These are phyloP conservation scores for Hypoxylon sp. DNA, from an alignment of 2,329 filamentous ascomycete species.

Conservation along the genomic window DNA sequence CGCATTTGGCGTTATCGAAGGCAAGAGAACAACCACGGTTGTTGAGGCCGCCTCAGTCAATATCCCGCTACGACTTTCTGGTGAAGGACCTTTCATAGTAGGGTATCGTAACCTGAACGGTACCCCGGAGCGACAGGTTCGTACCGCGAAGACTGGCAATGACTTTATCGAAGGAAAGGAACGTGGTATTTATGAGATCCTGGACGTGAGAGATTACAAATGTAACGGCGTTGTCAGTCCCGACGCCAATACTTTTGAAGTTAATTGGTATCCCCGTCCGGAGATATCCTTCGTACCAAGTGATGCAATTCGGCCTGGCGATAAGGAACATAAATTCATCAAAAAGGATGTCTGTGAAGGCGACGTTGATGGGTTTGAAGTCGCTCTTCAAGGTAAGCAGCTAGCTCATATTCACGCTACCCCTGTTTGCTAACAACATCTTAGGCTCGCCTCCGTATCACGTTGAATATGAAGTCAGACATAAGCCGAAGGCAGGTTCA, in stretches of 20 bases:
- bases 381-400: constrained; percentile 78
- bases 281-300: constrained; percentile 74
- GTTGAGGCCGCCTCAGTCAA: constrained; percentile 80
- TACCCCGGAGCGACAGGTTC: constrained; percentile 52
- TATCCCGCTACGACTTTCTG: constrained; percentile 86
- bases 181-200: constrained; percentile 82
- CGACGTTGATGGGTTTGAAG: constrained; percentile 88
- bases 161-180: constrained; percentile 73
- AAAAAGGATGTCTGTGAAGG: constrained; percentile 93
- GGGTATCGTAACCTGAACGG: constrained; percentile 77
- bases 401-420: constrained; percentile 21
- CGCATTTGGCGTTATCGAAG: constrained; percentile 86
- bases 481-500: constrained; percentile 75
- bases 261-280: constrained; percentile 88
- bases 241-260: constrained; percentile 78
- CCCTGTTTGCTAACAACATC: constrained; percentile 48
- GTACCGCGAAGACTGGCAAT: constrained; percentile 64
- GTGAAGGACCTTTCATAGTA: constrained; percentile 86
- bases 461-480: constrained; percentile 82
- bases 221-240: constrained; percentile 86
- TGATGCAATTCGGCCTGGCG: constrained; percentile 64
- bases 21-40: constrained; percentile 78
- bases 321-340: constrained; percentile 67
- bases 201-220: constrained; percentile 79
- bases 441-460: constrained; percentile 82